These are phyloP conservation scores for Aureobasidium zeae DNA, from an alignment of 2,329 filamentous ascomycete genomes.

Conservation along the genomic window DNA sequence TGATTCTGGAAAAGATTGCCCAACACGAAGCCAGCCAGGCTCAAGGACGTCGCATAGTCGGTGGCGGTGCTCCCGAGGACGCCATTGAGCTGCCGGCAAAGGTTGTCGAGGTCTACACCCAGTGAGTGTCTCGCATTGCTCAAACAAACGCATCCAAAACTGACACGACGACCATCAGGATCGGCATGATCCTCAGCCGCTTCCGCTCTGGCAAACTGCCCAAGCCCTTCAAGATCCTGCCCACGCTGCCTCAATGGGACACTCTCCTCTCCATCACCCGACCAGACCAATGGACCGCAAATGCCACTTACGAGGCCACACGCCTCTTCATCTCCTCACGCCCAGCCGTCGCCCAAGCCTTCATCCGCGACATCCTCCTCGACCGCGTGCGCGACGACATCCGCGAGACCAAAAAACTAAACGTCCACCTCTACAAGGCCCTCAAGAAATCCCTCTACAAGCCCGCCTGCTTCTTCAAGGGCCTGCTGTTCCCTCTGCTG, in stretches of 20 bases:
- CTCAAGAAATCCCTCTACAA: constrained; percentile 91
- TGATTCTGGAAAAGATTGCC: constrained; percentile 91
- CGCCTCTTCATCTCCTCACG: constrained; percentile 85
- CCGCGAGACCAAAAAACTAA: constrained; percentile 85
- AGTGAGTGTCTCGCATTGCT: constrained; percentile 42
- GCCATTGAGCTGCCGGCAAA: constrained; percentile 81
- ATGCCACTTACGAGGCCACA: constrained; percentile 80
- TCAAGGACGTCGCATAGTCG: constrained; percentile 35
- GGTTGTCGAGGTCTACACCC: constrained; percentile 87
- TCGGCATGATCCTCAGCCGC: constrained; percentile 77
- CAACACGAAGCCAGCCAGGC: constrained; percentile 67
- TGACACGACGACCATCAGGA: constrained; percentile 23
- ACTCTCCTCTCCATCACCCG: constrained; percentile 76
- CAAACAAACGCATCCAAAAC: not conserved
- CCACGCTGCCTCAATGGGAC: constrained; percentile 86
- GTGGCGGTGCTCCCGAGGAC: constrained; percentile 58
- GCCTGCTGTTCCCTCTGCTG: constrained; percentile 83
- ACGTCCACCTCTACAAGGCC: constrained; percentile 88
- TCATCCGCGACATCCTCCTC: constrained; percentile 77
- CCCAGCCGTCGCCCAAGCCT: constrained; percentile 69
- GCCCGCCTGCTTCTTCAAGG: constrained; percentile 93
- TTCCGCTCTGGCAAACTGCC: constrained; percentile 96
- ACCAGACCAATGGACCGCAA: constrained; percentile 68
- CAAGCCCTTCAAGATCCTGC: constrained; percentile 95
- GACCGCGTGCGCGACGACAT: constrained; percentile 92